Percentiles rank a stretch among this genome's conserved stretches.
Evolutionary conservation across 2,329 filamentous ascomycete species (phyloP).

Genomic region (Aspergillus novoparasiticus): DNA sequence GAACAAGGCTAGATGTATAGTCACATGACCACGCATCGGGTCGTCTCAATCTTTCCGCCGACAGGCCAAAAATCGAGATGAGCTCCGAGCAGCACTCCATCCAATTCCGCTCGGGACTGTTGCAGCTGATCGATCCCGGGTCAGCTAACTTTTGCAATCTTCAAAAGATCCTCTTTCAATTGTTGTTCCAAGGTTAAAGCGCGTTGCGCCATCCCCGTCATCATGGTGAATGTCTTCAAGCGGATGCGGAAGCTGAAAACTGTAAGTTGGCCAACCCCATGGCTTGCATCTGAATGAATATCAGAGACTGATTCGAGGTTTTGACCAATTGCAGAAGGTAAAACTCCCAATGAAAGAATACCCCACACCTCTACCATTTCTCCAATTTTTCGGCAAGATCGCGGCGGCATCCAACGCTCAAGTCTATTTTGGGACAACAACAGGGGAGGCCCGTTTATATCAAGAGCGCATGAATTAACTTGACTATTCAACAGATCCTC

Average conservation of each 20-base stretch:
- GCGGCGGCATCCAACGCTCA: background rate
- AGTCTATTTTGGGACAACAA: background rate
- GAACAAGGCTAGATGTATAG: background rate
- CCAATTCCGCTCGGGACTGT: background rate
- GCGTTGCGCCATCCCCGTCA: conserved; percentile 20
- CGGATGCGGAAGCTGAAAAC: conserved; percentile 74
- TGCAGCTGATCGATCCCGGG: background rate
- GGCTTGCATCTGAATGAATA: background rate
- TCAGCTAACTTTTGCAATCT: background rate
- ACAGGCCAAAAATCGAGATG: conserved; percentile 23
- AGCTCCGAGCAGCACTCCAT: conserved; percentile 14
- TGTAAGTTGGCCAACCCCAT: conserved; percentile 48
- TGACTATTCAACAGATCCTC: conserved; percentile 60
- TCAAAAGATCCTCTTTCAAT: background rate
- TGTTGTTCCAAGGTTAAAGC: background rate
- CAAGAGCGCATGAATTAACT: background rate
- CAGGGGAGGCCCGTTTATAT: background rate
- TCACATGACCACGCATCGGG: conserved; percentile 25
- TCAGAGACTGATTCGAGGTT: conserved; percentile 2
- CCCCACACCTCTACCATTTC: background rate
- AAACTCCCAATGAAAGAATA: background rate
- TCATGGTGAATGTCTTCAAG: conserved; percentile 55
- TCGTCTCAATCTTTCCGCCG: conserved; percentile 24
- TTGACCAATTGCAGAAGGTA: conserved; percentile 31
- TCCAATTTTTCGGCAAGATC: background rate